Conservation (phyloP, 768 basidiomycete genomes). For the Daedaleopsis sinensis region DNA sequence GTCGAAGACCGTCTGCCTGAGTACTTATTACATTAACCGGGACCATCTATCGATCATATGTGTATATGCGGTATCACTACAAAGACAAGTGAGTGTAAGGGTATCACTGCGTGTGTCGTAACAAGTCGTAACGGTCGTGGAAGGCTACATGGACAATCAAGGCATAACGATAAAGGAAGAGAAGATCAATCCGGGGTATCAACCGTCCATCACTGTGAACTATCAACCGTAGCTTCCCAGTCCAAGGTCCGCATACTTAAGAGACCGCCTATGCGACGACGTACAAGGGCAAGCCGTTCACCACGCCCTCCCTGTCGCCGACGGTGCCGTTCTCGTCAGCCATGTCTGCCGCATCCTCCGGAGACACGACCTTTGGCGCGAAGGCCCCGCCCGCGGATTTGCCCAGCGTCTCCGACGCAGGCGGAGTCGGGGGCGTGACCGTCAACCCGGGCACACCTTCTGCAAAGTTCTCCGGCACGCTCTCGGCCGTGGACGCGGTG, state of each 20-base stretch:
- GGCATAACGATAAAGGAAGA: neutral
- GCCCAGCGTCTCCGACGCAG: constrained; percentile 17
- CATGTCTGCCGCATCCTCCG: constrained; percentile 1
- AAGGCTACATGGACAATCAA: neutral
- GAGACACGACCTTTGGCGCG: neutral
- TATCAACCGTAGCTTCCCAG: too few species aligned
- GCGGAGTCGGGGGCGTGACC: constrained; percentile 25
- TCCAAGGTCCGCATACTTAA: too few species aligned
- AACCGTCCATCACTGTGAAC: neutral
- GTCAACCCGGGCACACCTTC: constrained; percentile 19
- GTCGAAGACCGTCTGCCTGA: too few species aligned
- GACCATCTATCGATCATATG: too few species aligned
- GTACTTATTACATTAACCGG: too few species aligned
- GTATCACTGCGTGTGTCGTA: constrained; percentile 6
- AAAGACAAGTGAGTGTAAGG: neutral
- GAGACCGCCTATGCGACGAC: neutral
- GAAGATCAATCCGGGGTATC: constrained; percentile 3
- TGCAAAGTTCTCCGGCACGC: constrained; percentile 5
- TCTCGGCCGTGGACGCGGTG: constrained; percentile 4
- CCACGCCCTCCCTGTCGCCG: constrained; percentile 1
- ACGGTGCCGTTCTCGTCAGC: constrained; percentile 3
- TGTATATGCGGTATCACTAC: neutral
- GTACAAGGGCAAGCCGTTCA: neutral
- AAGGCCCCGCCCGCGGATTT: constrained; percentile 10
- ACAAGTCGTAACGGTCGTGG: neutral